Conservation (phyloP, 352 stramenopile species). For the Globisporangium apiculatum region DNA sequence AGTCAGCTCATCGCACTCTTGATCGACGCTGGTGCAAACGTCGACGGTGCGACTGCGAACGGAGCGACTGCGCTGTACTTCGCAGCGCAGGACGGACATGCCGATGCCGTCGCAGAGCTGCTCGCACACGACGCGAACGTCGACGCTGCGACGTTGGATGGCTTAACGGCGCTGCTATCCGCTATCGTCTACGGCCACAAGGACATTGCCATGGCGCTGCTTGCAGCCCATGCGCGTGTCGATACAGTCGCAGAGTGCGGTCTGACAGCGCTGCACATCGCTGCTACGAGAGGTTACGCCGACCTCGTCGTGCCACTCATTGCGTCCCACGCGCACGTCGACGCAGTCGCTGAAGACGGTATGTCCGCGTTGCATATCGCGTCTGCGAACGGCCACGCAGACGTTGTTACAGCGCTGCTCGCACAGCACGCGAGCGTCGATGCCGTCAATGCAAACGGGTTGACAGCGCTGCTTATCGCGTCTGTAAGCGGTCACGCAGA, state of each 20-base stretch:
- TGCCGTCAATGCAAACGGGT: not conserved
- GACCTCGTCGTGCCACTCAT: not conserved
- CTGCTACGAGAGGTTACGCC: not conserved
- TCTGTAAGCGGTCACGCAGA: not conserved
- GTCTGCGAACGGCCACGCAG: not conserved
- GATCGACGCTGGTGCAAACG: too few species aligned
- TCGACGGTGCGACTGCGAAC: too few species aligned
- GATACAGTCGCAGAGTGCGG: not conserved
- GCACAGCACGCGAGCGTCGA: not conserved
- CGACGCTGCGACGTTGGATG: not conserved
- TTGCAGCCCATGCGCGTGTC: not conserved
- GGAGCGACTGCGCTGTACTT: too few species aligned
- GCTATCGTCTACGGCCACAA: not conserved
- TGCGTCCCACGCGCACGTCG: not conserved
- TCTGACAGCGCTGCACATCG: not conserved
- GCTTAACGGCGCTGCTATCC: not conserved
- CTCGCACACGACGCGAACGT: not conserved
- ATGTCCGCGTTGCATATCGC: not conserved
- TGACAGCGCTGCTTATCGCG: not conserved
- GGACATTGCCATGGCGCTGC: not conserved
- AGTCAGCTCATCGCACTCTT: too few species aligned
- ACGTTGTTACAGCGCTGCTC: not conserved
- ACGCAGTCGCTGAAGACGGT: not conserved
- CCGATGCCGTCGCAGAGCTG: not conserved
- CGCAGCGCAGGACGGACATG: not conserved